These are phyloP conservation scores for Styphnolobium japonicum DNA, from an alignment of 306 rosid species.

Conservation along the genomic window DNA sequence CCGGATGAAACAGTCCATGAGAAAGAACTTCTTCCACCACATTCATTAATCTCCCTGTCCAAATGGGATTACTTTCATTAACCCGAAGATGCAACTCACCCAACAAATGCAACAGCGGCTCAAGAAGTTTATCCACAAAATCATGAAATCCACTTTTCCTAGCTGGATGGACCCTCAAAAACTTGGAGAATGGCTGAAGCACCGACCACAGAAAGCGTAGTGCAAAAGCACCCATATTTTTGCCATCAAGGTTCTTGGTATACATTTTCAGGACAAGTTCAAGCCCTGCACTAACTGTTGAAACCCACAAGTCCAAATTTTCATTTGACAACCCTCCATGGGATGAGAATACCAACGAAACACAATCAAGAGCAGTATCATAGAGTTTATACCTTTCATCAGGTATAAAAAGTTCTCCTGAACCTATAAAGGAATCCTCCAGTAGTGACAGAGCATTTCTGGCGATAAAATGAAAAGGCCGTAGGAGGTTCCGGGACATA, in stretches of 20 bases:
- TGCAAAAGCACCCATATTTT: conserved; percentile 45
- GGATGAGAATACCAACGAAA: conserved; percentile 69
- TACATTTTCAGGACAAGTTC: conserved; percentile 56
- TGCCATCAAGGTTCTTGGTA: conserved; percentile 40
- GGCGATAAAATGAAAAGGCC: conserved; percentile 50
- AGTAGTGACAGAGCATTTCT: conserved; percentile 46
- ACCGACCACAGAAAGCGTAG: conserved; percentile 51
- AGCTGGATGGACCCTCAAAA: conserved; percentile 61
- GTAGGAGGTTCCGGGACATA: conserved; percentile 62
- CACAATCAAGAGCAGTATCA: conserved; percentile 58
- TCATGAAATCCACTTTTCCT: conserved; percentile 66
- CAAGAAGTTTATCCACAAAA: conserved; percentile 76
- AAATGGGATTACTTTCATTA: conserved; percentile 36
- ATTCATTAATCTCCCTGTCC: conserved; percentile 48
- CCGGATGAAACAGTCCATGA: conserved; percentile 70
- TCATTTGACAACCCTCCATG: conserved; percentile 72
- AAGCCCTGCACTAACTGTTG: conserved; percentile 46
- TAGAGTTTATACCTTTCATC: conserved; percentile 49
- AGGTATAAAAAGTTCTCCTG: conserved; percentile 25
- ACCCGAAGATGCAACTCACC: conserved; percentile 51
- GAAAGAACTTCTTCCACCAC: conserved; percentile 71
- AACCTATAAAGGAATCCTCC: conserved; percentile 21
- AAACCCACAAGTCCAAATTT: conserved; percentile 74
- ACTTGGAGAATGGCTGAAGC: conserved; percentile 81
- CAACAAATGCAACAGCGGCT: conserved; percentile 65